These are phyloP conservation scores for Dictyostelium purpureum DNA, from an alignment of 78 protist genomes.

Conservation along the genomic window DNA sequence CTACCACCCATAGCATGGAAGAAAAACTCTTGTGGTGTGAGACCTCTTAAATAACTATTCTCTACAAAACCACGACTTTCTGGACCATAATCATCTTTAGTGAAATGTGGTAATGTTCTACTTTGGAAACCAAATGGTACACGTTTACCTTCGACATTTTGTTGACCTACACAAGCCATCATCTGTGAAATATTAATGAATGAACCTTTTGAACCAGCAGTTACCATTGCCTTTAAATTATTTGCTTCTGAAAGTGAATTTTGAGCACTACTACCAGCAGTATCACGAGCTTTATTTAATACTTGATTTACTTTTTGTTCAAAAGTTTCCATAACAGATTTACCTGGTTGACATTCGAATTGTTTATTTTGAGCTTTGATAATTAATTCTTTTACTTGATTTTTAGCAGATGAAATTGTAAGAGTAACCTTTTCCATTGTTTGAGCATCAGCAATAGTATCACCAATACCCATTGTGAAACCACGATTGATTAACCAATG, in stretches of 20 bases:
- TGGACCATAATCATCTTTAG: slow-evolving; percentile 96
- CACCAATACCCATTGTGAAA: slow-evolving; percentile 97
- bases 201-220: slow-evolving; percentile 99
- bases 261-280: slow-evolving; percentile 89
- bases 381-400: slow-evolving; percentile 84
- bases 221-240: slow-evolving; percentile 96
- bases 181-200: slow-evolving; percentile 99
- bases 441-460: slow-evolving; percentile 94
- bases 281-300: slow-evolving; percentile 96
- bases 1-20: slow-evolving; percentile 99
- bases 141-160: slow-evolving; percentile 99
- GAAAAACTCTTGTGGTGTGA: slow-evolving; percentile 98
- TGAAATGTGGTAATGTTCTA: slow-evolving; percentile 99
- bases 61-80: slow-evolving; percentile 98
- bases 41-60: slow-evolving; percentile 97
- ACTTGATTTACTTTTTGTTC: slow-evolving; percentile 95
- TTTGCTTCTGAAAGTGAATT: slow-evolving; percentile 81
- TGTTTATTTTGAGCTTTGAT: slow-evolving; percentile 79
- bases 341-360: slow-evolving; percentile 95
- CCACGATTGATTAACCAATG: slow-evolving; percentile 95
- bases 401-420: slow-evolving; percentile 85
- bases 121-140: slow-evolving; percentile 97
- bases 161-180: slow-evolving; percentile 99
- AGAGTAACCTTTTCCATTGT: slow-evolving; percentile 86
- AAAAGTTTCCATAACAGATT: slow-evolving; percentile 95